These are phyloP conservation scores for Stipa capillata DNA, from an alignment of 176 grass and related monocot species.

Conservation along the genomic window DNA sequence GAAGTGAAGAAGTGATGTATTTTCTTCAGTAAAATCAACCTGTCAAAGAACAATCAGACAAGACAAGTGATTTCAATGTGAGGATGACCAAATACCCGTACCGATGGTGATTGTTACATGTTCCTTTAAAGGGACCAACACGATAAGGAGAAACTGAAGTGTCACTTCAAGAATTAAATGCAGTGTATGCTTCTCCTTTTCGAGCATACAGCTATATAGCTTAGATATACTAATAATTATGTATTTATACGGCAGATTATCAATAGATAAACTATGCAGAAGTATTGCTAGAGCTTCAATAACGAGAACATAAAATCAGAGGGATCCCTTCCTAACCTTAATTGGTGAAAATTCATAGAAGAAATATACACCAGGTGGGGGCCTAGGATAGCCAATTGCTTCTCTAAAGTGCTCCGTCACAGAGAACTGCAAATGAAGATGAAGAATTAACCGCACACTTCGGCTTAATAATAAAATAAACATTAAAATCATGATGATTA, in stretches of 20 bases:
- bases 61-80: background rate
- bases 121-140: background rate
- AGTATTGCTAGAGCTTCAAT: background rate
- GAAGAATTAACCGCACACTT: constrained; percentile 21
- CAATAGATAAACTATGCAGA: background rate
- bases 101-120: constrained; percentile 1
- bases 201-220: background rate
- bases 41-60: constrained; percentile 17
- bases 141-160: background rate
- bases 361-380: constrained; percentile 65
- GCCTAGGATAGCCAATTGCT: constrained; percentile 62
- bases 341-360: constrained; percentile 92
- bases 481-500: constrained; percentile 12
- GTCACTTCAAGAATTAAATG: constrained; percentile 14
- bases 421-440: constrained; percentile 75
- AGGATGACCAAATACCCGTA: background rate
- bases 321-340: constrained; percentile 40
- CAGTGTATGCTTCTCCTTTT: background rate
- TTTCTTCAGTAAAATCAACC: constrained; percentile 82
- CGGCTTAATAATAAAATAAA: constrained; percentile 21
- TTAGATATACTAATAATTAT: background rate
- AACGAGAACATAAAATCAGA: background rate
- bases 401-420: constrained; percentile 97
- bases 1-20: constrained; percentile 72
- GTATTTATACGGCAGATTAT: background rate